These are phyloP conservation scores for Colletotrichum ledebouriae DNA, from an alignment of 2,329 filamentous ascomycete genomes.

Conservation along the genomic window DNA sequence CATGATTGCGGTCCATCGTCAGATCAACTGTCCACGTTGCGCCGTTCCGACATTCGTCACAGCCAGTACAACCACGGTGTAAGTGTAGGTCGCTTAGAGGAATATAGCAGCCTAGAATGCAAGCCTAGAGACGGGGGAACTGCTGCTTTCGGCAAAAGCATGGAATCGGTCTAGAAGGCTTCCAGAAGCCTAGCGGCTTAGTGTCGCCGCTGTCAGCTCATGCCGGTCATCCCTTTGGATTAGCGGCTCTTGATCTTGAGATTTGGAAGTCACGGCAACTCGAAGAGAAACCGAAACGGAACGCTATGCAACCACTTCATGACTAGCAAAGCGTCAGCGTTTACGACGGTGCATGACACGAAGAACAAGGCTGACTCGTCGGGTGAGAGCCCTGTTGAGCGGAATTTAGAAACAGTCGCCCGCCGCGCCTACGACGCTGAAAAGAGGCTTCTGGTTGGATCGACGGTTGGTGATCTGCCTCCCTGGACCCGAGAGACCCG, in stretches of 20 bases:
- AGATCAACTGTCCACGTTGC: constrained; percentile 5
- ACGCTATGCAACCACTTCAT: not conserved
- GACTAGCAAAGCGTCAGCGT: constrained; percentile 1
- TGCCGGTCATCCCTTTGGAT: constrained; percentile 16
- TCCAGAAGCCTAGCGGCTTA: constrained; percentile 17
- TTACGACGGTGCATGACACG: constrained; percentile 26
- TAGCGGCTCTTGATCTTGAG: not conserved
- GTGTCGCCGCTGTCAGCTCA: constrained; percentile 22
- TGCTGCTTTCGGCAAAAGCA: constrained; percentile 36
- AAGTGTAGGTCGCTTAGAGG: too few species aligned
- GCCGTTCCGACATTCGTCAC: not conserved
- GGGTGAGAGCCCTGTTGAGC: constrained; percentile 14
- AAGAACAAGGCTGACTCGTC: constrained; percentile 4
- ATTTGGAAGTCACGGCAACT: not conserved
- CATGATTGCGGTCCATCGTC: not conserved
- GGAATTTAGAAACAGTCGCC: not conserved
- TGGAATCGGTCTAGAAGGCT: constrained; percentile 32
- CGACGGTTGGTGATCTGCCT: constrained; percentile 28
- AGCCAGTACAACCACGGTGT: too few species aligned
- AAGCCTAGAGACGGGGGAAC: constrained; percentile 4
- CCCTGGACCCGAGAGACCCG: constrained; percentile 14
- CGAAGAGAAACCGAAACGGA: not conserved
- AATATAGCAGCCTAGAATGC: not conserved
- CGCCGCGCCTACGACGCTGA: not conserved
- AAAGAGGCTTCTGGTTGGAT: constrained; percentile 24